Conservation (phyloP, 768 basidiomycete species). For the Steccherinum ochraceum region DNA sequence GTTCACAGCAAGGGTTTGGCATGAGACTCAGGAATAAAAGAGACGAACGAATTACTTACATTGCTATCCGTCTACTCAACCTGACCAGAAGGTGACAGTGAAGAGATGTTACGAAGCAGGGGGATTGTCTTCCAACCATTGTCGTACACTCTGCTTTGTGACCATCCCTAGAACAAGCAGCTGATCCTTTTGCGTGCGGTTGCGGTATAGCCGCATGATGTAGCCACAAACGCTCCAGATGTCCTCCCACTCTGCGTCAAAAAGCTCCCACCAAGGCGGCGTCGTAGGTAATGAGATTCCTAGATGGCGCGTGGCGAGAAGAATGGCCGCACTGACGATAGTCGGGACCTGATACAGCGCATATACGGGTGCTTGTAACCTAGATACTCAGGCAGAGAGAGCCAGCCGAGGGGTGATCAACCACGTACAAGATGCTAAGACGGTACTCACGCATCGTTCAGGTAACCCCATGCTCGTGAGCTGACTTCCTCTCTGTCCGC, state of each 20-base stretch:
- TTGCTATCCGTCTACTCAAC: too few relatives aligned
- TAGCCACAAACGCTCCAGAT: constrained; percentile 80
- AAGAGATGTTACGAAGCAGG: too few relatives aligned
- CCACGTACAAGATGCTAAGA: not conserved
- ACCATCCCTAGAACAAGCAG: constrained; percentile 50
- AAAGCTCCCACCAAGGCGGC: constrained; percentile 89
- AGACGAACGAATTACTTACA: too few relatives aligned
- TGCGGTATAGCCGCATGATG: constrained; percentile 75
- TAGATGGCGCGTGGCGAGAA: constrained; percentile 71
- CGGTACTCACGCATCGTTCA: constrained; percentile 85
- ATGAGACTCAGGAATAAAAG: too few relatives aligned
- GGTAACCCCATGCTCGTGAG: constrained; percentile 83
- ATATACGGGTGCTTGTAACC: constrained; percentile 91
- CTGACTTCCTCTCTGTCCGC: constrained; percentile 65
- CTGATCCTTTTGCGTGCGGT: constrained; percentile 38
- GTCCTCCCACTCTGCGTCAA: constrained; percentile 89
- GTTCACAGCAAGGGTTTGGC: too few relatives aligned
- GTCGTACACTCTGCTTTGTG: constrained; percentile 72
- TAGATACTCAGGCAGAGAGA: constrained; percentile 26
- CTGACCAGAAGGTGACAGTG: too few relatives aligned
- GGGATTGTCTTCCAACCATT: constrained; percentile 66
- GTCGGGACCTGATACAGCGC: constrained; percentile 84
- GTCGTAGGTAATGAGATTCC: constrained; percentile 66
- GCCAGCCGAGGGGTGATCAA: constrained; percentile 4
- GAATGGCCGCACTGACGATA: constrained; percentile 85